Percentiles rank a stretch among this genome's conserved stretches.
phyloP scores from a whole-genome alignment of 768 basidiomycete genomes.

The Mycena albidolilacea region DNA sequence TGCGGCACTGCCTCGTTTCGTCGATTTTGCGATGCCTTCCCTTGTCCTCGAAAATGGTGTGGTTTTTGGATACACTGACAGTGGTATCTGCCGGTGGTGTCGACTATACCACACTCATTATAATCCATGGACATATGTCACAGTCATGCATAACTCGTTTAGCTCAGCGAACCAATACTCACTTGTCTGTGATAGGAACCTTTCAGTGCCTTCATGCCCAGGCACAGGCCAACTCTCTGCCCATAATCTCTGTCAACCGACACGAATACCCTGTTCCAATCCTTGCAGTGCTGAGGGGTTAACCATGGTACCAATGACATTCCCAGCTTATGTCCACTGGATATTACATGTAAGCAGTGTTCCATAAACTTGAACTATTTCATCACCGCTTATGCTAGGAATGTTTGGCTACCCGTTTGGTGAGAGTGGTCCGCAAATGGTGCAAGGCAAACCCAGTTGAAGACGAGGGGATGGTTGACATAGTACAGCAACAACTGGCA shows the following conservation, averaged over 20 bases:
- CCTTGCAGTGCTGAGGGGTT: conserved; percentile 47
- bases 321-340: too few species aligned
- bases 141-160: conserved; percentile 33
- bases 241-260: conserved; percentile 49
- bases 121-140: conserved; percentile 52
- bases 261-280: conserved; percentile 51
- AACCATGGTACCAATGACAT: too few species aligned
- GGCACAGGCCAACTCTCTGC: conserved; percentile 40
- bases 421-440: conserved; percentile 23
- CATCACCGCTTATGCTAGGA: too few species aligned
- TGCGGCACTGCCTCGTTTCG: too few species aligned
- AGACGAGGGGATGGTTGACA: too few species aligned
- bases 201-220: conserved; percentile 43
- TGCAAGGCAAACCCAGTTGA: too few species aligned
- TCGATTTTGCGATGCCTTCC: conserved; percentile 34
- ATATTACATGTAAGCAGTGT: too few species aligned
- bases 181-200: conserved; percentile 39
- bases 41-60: conserved; percentile 36
- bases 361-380: too few species aligned
- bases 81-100: conserved; percentile 41
- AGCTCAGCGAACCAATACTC: not conserved
- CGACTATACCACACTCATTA: conserved; percentile 42
- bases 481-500: too few species aligned
- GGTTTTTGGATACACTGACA: conserved; percentile 48
- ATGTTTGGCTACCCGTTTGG: too few species aligned